Conservation (phyloP, 2,329 filamentous ascomycete genomes). For the Stachybotrys elegans region DNA sequence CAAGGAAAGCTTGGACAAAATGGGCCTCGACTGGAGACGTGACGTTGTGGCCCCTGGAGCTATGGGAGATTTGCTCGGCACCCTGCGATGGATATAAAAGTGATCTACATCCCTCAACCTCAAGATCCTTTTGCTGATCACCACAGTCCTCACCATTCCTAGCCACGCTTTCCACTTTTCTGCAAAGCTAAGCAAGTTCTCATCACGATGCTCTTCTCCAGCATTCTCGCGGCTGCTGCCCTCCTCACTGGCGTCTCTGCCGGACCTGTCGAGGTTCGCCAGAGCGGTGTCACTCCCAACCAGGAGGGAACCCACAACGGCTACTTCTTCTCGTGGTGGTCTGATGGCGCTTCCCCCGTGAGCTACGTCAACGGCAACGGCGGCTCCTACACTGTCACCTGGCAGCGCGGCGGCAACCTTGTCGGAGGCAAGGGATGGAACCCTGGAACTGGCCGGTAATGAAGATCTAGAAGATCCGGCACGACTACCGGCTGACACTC, state of each 20-base stretch:
- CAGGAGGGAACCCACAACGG: constrained; percentile 30
- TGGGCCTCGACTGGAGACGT: too few species aligned
- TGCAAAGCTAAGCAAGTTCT: too few species aligned
- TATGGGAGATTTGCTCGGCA: too few species aligned
- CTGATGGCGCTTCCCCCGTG: constrained; percentile 36
- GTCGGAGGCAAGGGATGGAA: constrained; percentile 56
- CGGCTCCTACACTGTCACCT: constrained; percentile 36
- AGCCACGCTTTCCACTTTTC: too few species aligned
- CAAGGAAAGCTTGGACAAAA: too few species aligned
- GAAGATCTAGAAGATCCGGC: too few species aligned
- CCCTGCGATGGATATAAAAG: too few species aligned
- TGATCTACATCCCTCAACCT: too few species aligned
- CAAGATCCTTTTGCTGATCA: too few species aligned
- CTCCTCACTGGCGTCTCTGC: not conserved
- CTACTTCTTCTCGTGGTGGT: constrained; percentile 46
- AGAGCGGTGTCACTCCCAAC: constrained; percentile 25
- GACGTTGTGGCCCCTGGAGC: too few species aligned
- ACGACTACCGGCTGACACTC: too few species aligned
- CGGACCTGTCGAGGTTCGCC: not conserved
- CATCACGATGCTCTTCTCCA: constrained; percentile 1
- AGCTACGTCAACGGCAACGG: constrained; percentile 34
- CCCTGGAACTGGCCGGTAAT: constrained; percentile 43
- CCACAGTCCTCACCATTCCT: too few species aligned
- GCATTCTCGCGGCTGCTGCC: not conserved
- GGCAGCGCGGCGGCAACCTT: constrained; percentile 44